A percentile compares a stretch with the other conserved stretches of the same genome.
Conservation (phyloP, 306 rosid species). For the Leucaena leucocephala region DNA sequence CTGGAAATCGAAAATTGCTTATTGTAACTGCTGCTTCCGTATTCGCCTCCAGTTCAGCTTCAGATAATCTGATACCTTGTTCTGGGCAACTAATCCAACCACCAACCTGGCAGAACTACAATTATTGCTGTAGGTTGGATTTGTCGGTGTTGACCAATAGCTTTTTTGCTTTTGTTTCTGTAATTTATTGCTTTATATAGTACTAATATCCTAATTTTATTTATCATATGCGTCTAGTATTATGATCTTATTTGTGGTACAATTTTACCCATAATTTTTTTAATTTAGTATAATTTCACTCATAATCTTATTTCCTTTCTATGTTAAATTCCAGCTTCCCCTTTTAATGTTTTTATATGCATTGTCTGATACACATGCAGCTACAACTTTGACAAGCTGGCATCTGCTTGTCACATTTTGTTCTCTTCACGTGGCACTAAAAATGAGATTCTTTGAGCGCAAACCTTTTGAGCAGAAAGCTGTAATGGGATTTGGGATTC, state of each 20-base stretch:
- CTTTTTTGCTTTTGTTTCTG: not conserved
- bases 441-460: conserved; percentile 60
- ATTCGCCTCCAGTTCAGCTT: conserved; percentile 9
- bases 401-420: conserved; percentile 67
- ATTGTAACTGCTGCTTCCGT: conserved; percentile 28
- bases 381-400: conserved; percentile 70
- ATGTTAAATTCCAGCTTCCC: not conserved
- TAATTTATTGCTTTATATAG: no score
- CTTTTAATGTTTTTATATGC: conserved; percentile 24
- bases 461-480: conserved; percentile 64
- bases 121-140: not conserved
- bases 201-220: no score
- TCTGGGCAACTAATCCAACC: not conserved
- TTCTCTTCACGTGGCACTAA: conserved; percentile 64
- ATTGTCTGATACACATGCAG: conserved; percentile 36
- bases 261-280: no score
- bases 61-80: conserved; percentile 18
- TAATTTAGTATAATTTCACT: no score
- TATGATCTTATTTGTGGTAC: no score
- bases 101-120: not conserved
- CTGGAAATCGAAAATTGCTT: conserved; percentile 16
- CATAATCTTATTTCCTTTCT: conserved; percentile 20
- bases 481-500: conserved; percentile 64
- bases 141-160: not conserved
- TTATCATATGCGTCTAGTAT: no score